Evolutionary conservation across 495 filamentous ascomycete genomes (phyloP).

Genomic region (Usnea hakonensis): DNA sequence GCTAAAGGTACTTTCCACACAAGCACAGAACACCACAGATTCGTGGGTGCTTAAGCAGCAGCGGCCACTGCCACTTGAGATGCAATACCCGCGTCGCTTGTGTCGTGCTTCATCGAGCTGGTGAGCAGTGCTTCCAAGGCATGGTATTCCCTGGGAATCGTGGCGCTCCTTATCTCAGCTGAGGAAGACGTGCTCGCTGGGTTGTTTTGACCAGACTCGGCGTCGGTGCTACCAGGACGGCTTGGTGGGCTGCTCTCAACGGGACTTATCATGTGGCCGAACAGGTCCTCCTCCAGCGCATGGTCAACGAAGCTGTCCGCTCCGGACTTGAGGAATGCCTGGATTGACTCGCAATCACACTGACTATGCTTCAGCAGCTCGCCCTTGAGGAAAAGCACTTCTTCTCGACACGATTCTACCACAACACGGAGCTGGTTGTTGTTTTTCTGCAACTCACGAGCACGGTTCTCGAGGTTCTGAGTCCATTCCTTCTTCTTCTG

Average conservation of each 20-base stretch:
- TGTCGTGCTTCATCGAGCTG: constrained; percentile 19
- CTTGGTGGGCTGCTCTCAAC: constrained; percentile 8
- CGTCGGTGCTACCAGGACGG: constrained; percentile 4
- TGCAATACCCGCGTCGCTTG: constrained; percentile 15
- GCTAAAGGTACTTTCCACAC: neutral
- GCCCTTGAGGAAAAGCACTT: constrained; percentile 49
- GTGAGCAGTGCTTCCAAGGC: constrained; percentile 19
- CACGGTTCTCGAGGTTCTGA: constrained; percentile 45
- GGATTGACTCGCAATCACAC: constrained; percentile 34
- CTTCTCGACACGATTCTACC: constrained; percentile 34
- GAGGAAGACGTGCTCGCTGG: neutral
- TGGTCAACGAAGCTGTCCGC: constrained; percentile 2
- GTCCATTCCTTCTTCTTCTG: constrained; percentile 79
- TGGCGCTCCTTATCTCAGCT: neutral
- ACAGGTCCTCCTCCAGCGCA: neutral
- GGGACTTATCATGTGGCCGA: constrained; percentile 15
- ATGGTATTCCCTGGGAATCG: constrained; percentile 11
- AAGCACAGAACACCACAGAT: neutral
- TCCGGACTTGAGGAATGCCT: constrained; percentile 14
- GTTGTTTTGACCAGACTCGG: neutral
- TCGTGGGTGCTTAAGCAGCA: neutral
- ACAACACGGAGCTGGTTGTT: constrained; percentile 22
- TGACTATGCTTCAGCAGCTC: constrained; percentile 51
- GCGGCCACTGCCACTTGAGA: neutral
- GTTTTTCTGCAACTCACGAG: constrained; percentile 31